Percentiles rank a stretch among this genome's conserved stretches.
phyloP scores from a whole-genome alignment of 2,329 filamentous ascomycete species.

The Penicillium hesseltinei region DNA sequence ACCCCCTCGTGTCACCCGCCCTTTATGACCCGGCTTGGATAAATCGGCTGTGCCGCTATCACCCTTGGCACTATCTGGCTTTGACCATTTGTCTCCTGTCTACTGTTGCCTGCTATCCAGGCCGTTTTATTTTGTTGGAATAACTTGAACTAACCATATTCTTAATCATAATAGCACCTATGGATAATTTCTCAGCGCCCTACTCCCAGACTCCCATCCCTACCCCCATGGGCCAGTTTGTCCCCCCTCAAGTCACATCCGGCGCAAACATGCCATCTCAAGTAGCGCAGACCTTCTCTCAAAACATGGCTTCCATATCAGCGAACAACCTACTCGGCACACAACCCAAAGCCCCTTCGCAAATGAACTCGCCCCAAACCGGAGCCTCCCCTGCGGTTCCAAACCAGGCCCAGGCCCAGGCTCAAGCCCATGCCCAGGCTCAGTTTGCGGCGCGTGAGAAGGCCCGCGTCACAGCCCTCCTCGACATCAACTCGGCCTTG shows the following conservation, averaged over 20 bases:
- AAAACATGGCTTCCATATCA: conserved; percentile 38
- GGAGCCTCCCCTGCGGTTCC: conserved; percentile 5
- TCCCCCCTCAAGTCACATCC: conserved; percentile 28
- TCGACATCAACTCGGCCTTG: conserved; percentile 50
- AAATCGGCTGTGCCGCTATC: conserved; percentile 3
- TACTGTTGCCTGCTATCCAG: background rate
- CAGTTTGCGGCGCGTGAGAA: conserved; percentile 43
- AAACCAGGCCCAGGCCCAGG: conserved; percentile 14
- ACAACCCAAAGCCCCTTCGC: conserved; percentile 26
- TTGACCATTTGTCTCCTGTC: conserved; percentile 7
- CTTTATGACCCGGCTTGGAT: conserved; percentile 4
- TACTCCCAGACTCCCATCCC: conserved; percentile 36
- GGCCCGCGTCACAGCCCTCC: conserved; percentile 45
- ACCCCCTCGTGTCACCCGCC: background rate
- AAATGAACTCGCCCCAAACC: conserved; percentile 20
- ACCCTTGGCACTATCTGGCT: conserved; percentile 8
- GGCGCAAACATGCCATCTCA: conserved; percentile 31
- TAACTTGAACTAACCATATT: conserved; percentile 18
- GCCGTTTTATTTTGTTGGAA: conserved; percentile 3
- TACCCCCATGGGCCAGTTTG: conserved; percentile 31
- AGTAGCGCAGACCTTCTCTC: conserved; percentile 33
- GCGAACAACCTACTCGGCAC: conserved; percentile 34
- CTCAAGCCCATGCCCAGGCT: conserved; percentile 32
- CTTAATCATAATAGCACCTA: conserved; percentile 26
- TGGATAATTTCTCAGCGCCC: conserved; percentile 37